phyloP scores from a whole-genome alignment of 176 grass and related monocot species.

The Hordeum marinum region DNA sequence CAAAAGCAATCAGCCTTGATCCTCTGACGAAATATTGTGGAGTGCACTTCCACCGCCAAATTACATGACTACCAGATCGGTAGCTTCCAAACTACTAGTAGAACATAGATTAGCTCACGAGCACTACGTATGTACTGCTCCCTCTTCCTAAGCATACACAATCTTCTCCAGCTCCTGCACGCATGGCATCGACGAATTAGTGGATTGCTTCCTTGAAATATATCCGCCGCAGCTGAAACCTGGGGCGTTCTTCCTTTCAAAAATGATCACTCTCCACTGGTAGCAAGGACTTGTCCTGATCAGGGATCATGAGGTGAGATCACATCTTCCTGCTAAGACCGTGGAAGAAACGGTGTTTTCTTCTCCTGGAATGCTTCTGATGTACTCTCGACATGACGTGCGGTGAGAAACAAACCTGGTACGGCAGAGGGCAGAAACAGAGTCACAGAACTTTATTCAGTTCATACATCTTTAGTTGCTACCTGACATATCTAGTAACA shows the following conservation, averaged over 20 bases:
- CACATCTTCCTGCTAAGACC: conserved; percentile 65
- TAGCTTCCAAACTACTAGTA: neutral
- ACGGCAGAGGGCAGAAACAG: conserved; percentile 2
- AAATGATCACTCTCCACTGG: neutral
- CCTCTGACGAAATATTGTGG: too few species aligned
- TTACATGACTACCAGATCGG: neutral
- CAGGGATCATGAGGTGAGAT: neutral
- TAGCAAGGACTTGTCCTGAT: neutral
- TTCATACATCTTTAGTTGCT: neutral
- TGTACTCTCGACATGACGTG: conserved; percentile 47
- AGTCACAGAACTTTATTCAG: neutral
- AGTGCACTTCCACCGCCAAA: neutral
- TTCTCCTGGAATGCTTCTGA: conserved; percentile 76
- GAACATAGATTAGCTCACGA: neutral
- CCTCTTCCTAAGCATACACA: neutral
- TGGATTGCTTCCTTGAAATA: neutral
- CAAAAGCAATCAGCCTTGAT: too few species aligned
- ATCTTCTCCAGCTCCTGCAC: neutral
- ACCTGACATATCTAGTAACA: neutral
- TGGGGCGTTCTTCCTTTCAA: neutral
- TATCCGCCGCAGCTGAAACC: neutral
- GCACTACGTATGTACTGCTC: neutral
- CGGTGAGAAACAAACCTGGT: conserved; percentile 58
- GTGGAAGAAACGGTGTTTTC: conserved; percentile 87
- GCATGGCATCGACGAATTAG: neutral